These are phyloP conservation scores for Fusarium nodosum DNA, from an alignment of 2,329 filamentous ascomycete genomes.

Conservation along the genomic window DNA sequence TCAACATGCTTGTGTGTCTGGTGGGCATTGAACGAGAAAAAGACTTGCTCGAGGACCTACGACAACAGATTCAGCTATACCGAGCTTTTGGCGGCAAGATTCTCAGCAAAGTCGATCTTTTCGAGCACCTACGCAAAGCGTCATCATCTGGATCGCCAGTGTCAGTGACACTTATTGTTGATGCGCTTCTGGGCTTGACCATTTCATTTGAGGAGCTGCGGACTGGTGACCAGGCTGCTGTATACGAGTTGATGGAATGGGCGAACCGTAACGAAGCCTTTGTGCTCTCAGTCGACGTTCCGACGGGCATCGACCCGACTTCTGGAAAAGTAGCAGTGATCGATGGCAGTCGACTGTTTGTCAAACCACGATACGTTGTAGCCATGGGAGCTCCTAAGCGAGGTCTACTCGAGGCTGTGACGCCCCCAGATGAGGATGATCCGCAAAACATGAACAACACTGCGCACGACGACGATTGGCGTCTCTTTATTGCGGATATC, in stretches of 20 bases:
- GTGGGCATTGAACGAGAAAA: slow-evolving; percentile 86
- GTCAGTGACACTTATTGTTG: slow-evolving; percentile 84
- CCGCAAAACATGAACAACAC: slow-evolving; percentile 50
- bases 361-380: slow-evolving; percentile 85
- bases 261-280: slow-evolving; percentile 88
- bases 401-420: slow-evolving; percentile 83
- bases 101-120: slow-evolving; percentile 70
- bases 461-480: slow-evolving; percentile 74
- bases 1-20: slow-evolving; percentile 85
- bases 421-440: slow-evolving; percentile 61
- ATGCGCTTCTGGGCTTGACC: slow-evolving; percentile 88
- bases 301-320: slow-evolving; percentile 86
- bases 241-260: slow-evolving; percentile 93
- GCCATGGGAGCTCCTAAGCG: slow-evolving; percentile 89
- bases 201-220: slow-evolving; percentile 90
- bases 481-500: slow-evolving; percentile 86
- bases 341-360: slow-evolving; percentile 83
- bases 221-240: slow-evolving; percentile 83
- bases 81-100: slow-evolving; percentile 85
- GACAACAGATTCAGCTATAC: slow-evolving; percentile 86
- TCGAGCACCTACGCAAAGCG: slow-evolving; percentile 69
- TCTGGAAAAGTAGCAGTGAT: slow-evolving; percentile 75
- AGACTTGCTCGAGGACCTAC: slow-evolving; percentile 83
- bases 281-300: slow-evolving; percentile 89
- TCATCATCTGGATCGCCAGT: slow-evolving; percentile 58